Evolutionary conservation across 140 eudicot genomes (phyloP), one percentile per base, ranked within the genome.

Genomic region (Anethum foeniculum): DNA sequence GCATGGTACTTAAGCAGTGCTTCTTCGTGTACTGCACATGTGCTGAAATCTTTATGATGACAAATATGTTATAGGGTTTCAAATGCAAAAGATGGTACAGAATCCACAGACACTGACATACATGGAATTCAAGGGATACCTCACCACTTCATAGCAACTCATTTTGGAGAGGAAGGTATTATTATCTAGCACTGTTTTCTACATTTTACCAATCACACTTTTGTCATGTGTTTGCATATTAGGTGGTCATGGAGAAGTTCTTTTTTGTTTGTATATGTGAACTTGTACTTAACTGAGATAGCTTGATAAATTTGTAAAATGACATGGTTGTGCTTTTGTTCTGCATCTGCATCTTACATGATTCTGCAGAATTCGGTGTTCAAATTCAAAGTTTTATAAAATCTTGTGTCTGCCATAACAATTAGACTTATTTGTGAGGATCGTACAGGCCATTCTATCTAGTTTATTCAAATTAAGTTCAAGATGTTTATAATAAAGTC

Each of bases 51-150:
- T 67, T 54, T 46, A 38, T 47, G 54, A 25, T 48, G 41, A 62
- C 38, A 62, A 69, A 52, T 19, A 30, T 79, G 25, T 86, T 52
- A 43, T 88, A 94, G 98, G 87, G 98, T 92, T 52, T 97, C 97
- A 68, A 94, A 94, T 89, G 97, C 98, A 56, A 92, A 92, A 86
- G 87, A 89, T 16, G 97, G 90, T 10, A 83, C 96, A 82, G 98
- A 94, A 79, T 86, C 98, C 58, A 92, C 98, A 1, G 97, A 94
- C 43, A 89, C 90, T 80, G 98, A 92, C 80, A 87, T 92, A 36
- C 92, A 94, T 86, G 98, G 97, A 60, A 94, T 94, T 94, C 98
- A 94, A 83, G 98, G 98, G 71, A 89, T 94, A 79, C 98, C 98
- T 56, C 58, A 94, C 76, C 91, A 86, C 80, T 90, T 88, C 47